Evolutionary conservation across 768 basidiomycete genomes (phyloP), one percentile per base, ranked within the genome.

Genomic region (Mycena indigotica): DNA sequence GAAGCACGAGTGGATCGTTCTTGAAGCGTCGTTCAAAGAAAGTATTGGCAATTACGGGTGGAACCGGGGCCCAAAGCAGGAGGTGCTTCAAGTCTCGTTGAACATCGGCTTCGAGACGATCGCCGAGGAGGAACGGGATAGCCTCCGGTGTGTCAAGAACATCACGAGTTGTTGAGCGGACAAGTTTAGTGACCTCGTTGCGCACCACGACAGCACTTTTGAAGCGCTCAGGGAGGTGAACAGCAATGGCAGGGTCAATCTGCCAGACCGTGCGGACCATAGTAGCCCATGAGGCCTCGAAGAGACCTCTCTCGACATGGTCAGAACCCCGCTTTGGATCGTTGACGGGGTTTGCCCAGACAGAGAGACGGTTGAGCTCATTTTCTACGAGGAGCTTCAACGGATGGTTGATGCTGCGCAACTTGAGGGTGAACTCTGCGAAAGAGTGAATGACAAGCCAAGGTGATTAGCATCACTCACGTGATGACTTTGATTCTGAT

Each of bases 321-420:
- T 93, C 88, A 1, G 70, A 66, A 17, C 89, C 88, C 61, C 88
- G 84, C 63, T 82, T 85, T 4, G 78, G 65, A 60, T 97, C 95
- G 57, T 88, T 89, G 28, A 82, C 80, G 0, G 93, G 92, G 71
- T 98, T 98, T 41, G 79, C 79, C 97, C 97, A 98, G 6, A 98
- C 95, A 3, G 77, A 82, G 40, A 98, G 73, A 16, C 95, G 82
- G 65, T 81, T 85, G 40, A 98, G 86, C 70, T 99, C 97, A 67
- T 93, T 95, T 71, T 96, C 93, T 5, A 94, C 86, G 13, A 98
- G 80, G 6, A 96, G 73, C 21, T 87, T 81, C n/a, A 98, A 75
- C 0, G 96, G 87, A 19, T 83, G 79, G 56, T 89, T 89, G 4
- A 89, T 74, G 41, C 78, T 85, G 54, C 84, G 84, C 35, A 96